These are phyloP conservation scores for Fusarium transvaalense DNA, from an alignment of 2,329 filamentous ascomycete species.

Conservation along the genomic window DNA sequence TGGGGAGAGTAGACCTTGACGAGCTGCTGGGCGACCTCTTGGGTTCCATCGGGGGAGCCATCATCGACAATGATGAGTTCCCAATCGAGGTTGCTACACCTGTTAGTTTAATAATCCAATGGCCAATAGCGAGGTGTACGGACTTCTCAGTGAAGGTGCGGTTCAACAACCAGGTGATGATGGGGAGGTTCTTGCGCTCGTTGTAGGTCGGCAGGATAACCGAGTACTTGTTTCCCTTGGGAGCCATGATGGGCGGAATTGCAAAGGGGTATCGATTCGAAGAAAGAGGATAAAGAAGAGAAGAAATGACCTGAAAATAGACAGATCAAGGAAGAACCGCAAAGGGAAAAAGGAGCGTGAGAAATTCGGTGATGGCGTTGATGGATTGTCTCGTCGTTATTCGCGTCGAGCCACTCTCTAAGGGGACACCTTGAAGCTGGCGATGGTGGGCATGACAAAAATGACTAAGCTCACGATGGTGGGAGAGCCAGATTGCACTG, in stretches of 20 bases:
- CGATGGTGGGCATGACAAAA: constrained; percentile 20
- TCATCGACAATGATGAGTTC: constrained; percentile 99
- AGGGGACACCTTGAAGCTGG: constrained; percentile 46
- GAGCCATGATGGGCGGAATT: constrained; percentile 58
- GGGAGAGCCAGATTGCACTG: constrained; percentile 46
- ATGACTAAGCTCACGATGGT: constrained; percentile 42
- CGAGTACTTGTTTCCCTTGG: constrained; percentile 82
- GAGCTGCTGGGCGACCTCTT: constrained; percentile 90
- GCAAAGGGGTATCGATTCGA: constrained; percentile 17
- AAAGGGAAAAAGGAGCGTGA: constrained; percentile 44
- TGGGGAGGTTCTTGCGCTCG: constrained; percentile 95
- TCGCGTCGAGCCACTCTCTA: constrained; percentile 45
- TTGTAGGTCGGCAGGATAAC: constrained; percentile 99
- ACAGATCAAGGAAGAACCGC: constrained; percentile 8
- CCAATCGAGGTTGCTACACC: constrained; percentile 86
- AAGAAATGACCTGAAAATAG: not conserved
- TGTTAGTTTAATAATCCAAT: not conserved
- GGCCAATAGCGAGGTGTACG: not conserved
- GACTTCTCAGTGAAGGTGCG: constrained; percentile 92
- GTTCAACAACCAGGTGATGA: constrained; percentile 94
- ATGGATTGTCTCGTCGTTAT: constrained; percentile 33
- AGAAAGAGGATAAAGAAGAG: not conserved
- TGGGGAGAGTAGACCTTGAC: constrained; percentile 84
- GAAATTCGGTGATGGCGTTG: constrained; percentile 44
- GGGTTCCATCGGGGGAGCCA: constrained; percentile 94